These are phyloP conservation scores for Dryadomyces quercivorus DNA, from an alignment of 2,329 filamentous ascomycete genomes.

Conservation along the genomic window DNA sequence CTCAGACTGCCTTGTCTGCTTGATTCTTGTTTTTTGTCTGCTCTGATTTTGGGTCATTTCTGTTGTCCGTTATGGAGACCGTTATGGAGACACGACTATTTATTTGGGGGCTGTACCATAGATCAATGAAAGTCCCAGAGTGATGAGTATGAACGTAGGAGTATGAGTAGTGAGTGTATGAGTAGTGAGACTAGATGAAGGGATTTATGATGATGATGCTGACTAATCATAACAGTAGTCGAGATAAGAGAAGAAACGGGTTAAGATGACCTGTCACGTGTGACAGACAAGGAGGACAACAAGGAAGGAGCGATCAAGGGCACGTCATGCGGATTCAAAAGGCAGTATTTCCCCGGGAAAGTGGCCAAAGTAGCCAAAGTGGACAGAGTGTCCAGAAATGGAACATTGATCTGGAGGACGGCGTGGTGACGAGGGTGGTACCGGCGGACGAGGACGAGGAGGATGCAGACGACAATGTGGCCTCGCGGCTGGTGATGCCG, in stretches of 20 bases:
- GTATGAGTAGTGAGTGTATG: too few species aligned
- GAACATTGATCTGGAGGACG: slow-evolving; percentile 10
- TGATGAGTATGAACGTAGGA: too few species aligned
- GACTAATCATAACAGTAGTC: too few species aligned
- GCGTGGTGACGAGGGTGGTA: slow-evolving; percentile 3
- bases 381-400: slow-evolving; percentile 1
- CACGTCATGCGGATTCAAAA: slow-evolving; percentile 7
- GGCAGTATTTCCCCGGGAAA: slow-evolving; percentile 7
- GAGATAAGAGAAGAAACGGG: too few species aligned
- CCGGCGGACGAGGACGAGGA: neutral
- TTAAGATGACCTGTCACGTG: too few species aligned
- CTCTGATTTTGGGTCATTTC: neutral
- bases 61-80: neutral
- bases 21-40: neutral
- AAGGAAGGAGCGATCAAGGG: neutral
- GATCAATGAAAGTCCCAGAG: too few species aligned
- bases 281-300: too few species aligned
- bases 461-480: neutral
- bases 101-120: neutral
- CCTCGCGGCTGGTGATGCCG: slow-evolving; percentile 20
- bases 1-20: neutral
- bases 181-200: too few species aligned
- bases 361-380: neutral
- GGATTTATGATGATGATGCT: too few species aligned
- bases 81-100: neutral